Conservation (phyloP, 805 yeast genomes). For the Candida adriatica region DNA sequence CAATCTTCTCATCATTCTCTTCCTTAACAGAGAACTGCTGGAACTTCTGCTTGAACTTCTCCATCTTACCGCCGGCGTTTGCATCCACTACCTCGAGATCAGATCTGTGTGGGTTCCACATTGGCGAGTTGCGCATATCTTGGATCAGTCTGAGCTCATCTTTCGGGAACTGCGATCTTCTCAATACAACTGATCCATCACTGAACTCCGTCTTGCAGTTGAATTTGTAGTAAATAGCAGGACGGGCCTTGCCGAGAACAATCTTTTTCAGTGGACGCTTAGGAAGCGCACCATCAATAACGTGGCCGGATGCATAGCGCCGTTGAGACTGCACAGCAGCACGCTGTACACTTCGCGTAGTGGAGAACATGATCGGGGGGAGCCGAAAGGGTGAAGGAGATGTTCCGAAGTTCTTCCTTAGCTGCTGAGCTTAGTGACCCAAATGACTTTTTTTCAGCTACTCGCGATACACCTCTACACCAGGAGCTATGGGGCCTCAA, state of each 20-base stretch:
- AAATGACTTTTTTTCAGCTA: no score
- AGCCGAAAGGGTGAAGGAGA: no score
- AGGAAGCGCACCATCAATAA: no score
- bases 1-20: constrained; percentile 19
- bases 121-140: constrained; percentile 80
- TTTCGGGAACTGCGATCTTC: constrained; percentile 86
- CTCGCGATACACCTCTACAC: no score
- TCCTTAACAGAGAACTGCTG: constrained; percentile 40
- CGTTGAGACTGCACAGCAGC: no score
- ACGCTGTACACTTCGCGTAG: no score
- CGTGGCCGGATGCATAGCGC: no score
- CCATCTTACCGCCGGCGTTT: constrained; percentile 78
- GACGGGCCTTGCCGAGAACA: constrained; percentile 91
- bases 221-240: constrained; percentile 87
- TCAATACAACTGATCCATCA: constrained; percentile 83
- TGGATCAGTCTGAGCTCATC: constrained; percentile 77
- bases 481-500: no score
- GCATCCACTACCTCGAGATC: constrained; percentile 70
- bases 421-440: no score
- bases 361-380: no score
- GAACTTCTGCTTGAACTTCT: constrained; percentile 65
- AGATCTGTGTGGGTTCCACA: constrained; percentile 86
- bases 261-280: no score
- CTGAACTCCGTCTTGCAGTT: constrained; percentile 84
- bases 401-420: no score